These are phyloP conservation scores for Colletotrichum gigasporum DNA, from an alignment of 2,329 filamentous ascomycete genomes.

Conservation along the genomic window DNA sequence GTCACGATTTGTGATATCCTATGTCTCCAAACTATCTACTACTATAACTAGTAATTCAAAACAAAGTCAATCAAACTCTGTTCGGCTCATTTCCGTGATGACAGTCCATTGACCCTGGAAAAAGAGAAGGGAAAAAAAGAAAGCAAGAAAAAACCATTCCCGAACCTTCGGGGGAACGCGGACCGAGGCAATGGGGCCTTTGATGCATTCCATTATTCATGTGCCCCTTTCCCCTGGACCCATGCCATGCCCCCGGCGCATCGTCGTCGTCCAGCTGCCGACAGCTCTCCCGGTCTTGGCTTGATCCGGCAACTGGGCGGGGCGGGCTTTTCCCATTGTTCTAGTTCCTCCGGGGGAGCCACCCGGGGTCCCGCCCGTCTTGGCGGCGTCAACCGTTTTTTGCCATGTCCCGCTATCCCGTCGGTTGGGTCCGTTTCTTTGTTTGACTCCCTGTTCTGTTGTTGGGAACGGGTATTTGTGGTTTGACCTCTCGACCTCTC, in stretches of 20 bases:
- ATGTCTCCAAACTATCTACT: neutral
- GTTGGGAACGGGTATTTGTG: no score
- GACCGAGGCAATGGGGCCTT: neutral
- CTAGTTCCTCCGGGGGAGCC: neutral
- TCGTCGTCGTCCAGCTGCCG: neutral
- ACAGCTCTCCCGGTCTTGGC: neutral
- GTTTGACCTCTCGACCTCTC: no score
- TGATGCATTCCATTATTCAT: neutral
- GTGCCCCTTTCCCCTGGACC: neutral
- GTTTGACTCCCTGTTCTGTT: no score
- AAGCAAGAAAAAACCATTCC: neutral
- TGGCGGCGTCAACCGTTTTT: no score
- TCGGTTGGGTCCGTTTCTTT: no score
- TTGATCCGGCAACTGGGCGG: neutral
- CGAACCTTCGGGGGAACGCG: neutral
- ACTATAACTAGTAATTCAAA: constrained; percentile 12
- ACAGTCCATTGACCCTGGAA: neutral
- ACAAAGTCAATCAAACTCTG: neutral
- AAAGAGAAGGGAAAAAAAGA: neutral
- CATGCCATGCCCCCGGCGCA: neutral
- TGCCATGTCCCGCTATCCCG: no score
- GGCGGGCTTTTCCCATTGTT: no score
- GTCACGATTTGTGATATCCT: constrained; percentile 17
- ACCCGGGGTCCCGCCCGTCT: constrained; percentile 2
- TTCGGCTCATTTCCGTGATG: constrained; percentile 16